Conservation (phyloP, 352 stramenopile species). For the Phytophthora crassamura region DNA sequence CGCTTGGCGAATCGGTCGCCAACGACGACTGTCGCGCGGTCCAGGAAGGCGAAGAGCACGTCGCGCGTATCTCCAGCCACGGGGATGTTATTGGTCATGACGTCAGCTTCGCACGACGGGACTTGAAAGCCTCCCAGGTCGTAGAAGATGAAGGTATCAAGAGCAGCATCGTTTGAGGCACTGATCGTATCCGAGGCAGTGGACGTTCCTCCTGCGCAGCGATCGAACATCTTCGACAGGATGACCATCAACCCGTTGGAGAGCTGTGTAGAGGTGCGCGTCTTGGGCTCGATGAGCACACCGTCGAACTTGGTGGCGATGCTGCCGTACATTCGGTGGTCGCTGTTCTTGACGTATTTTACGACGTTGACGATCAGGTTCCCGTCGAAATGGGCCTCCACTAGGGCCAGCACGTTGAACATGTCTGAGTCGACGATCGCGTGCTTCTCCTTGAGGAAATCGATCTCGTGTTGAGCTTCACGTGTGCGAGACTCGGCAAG, state of each 20-base stretch:
- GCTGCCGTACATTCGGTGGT: slow-evolving; percentile 61
- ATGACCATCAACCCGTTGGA: slow-evolving; percentile 58
- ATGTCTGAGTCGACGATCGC: slow-evolving; percentile 58
- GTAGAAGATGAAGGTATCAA: slow-evolving; percentile 66
- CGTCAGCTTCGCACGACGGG: slow-evolving; percentile 40
- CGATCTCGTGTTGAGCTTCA: slow-evolving; percentile 50
- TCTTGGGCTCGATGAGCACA: slow-evolving; percentile 62
- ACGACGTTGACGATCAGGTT: slow-evolving; percentile 69
- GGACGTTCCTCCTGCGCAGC: slow-evolving; percentile 29
- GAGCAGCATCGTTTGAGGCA: slow-evolving; percentile 10
- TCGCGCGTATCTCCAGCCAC: slow-evolving; percentile 49
- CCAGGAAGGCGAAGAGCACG: slow-evolving; percentile 63
- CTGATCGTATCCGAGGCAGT: slow-evolving; percentile 12
- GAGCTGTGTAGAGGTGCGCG: slow-evolving; percentile 41
- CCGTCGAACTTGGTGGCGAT: slow-evolving; percentile 66
- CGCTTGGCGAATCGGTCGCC: slow-evolving; percentile 66
- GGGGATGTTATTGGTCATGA: slow-evolving; percentile 37
- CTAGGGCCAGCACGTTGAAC: slow-evolving; percentile 54
- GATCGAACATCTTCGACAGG: slow-evolving; percentile 61
- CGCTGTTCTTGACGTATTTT: slow-evolving; percentile 65
- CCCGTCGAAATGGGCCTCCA: slow-evolving; percentile 58
- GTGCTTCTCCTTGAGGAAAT: slow-evolving; percentile 55
- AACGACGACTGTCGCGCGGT: slow-evolving; percentile 64
- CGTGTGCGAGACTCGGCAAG: slow-evolving; percentile 35
- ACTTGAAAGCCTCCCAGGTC: slow-evolving; percentile 45